phyloP scores from a whole-genome alignment of 805 yeast genomes.

The Pichia insulana region DNA sequence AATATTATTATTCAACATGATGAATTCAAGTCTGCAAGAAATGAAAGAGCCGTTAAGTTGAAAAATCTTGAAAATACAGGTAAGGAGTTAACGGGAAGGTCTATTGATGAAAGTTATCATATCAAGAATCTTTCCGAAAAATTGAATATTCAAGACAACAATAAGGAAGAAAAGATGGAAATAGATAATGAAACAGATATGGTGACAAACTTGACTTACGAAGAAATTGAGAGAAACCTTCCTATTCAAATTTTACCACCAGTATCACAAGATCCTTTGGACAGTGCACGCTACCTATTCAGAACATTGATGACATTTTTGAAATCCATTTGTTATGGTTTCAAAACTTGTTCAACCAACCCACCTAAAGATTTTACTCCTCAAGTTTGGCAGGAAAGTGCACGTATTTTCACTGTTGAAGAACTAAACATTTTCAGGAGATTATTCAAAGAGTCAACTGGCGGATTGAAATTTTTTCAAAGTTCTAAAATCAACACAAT shows the following conservation, averaged over 20 bases:
- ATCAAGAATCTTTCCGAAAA: conserved; percentile 8
- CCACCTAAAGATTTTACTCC: conserved; percentile 46
- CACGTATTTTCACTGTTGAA: conserved; percentile 75
- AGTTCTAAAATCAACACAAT: conserved; percentile 40
- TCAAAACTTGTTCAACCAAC: conserved; percentile 84
- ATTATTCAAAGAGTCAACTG: conserved; percentile 75
- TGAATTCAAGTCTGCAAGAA: conserved; percentile 37
- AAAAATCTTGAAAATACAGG: conserved; percentile 31
- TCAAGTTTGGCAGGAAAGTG: conserved; percentile 74
- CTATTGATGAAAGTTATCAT: conserved; percentile 10
- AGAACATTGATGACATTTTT: conserved; percentile 83
- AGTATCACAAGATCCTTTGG: conserved; percentile 55
- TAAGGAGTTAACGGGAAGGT: conserved; percentile 27
- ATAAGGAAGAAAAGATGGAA: conserved; percentile 9
- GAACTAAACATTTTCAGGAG: conserved; percentile 71
- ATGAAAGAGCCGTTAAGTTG: conserved; percentile 35
- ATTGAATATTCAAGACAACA: conserved; percentile 2
- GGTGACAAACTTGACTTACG: conserved; percentile 27
- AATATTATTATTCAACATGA: conserved; percentile 56
- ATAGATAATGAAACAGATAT: conserved; percentile 10
- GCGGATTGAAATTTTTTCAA: conserved; percentile 70
- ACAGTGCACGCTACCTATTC: conserved; percentile 82
- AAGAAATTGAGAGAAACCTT: conserved; percentile 37
- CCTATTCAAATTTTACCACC: conserved; percentile 56
- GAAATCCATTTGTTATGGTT: conserved; percentile 81